phyloP scores from a whole-genome alignment of 169 alveolate species.

The Plasmodium knowlesi region DNA sequence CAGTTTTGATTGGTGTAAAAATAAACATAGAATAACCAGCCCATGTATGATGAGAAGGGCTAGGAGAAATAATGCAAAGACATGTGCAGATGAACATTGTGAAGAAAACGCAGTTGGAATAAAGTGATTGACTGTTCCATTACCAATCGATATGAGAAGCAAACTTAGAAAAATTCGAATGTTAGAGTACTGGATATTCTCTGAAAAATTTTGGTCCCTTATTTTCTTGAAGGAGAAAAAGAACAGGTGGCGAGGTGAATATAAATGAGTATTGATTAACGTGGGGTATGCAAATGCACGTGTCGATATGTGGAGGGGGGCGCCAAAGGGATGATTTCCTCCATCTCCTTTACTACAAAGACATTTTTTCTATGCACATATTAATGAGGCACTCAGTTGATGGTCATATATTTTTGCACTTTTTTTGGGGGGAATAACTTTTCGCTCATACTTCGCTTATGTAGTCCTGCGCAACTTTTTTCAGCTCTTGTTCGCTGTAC shows the following conservation, averaged over 20 bases:
- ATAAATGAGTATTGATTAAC: not conserved
- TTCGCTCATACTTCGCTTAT: constrained; percentile 38
- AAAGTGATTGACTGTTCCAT: not conserved
- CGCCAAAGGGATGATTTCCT: not conserved
- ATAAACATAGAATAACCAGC: not conserved
- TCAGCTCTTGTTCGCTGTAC: constrained; percentile 66
- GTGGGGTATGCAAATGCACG: not conserved
- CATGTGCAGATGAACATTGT: not conserved
- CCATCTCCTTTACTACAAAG: not conserved
- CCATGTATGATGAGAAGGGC: not conserved
- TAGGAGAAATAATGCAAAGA: not conserved
- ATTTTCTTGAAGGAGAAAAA: constrained; percentile 35
- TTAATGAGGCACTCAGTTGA: not conserved
- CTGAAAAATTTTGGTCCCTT: constrained; percentile 14
- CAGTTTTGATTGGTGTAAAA: not conserved
- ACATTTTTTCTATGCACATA: not conserved
- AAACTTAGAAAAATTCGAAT: constrained; percentile 30
- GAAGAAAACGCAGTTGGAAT: not conserved
- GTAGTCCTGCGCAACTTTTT: constrained; percentile 63
- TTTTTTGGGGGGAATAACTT: not conserved
- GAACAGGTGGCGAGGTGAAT: not conserved
- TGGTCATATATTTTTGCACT: not conserved
- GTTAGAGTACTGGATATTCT: constrained; percentile 40
- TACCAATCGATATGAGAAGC: constrained; percentile 50
- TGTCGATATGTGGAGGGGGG: not conserved